Percentiles rank a stretch among this genome's conserved stretches.
Conservation (phyloP, 2,329 filamentous ascomycete species). For the Paecilomyces formosus region DNA sequence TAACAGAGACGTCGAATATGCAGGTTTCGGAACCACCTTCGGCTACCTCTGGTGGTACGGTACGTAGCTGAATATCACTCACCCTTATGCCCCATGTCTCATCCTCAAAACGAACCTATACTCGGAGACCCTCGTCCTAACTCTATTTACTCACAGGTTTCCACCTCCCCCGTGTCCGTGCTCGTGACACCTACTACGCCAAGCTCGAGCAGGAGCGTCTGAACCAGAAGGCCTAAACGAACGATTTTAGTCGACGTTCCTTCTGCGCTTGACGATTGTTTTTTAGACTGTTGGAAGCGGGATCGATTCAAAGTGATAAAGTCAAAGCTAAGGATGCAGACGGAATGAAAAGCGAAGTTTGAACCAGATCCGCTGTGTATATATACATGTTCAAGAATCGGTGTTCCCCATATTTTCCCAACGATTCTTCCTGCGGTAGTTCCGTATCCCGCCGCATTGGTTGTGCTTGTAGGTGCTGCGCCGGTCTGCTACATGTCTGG, state of each 20-base stretch:
- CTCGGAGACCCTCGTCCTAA: neutral
- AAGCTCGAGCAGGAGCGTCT: constrained; percentile 57
- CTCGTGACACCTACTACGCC: constrained; percentile 56
- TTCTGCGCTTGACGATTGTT: neutral
- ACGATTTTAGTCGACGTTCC: neutral
- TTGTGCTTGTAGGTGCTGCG: neutral
- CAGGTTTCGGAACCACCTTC: constrained; percentile 55
- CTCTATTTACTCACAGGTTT: constrained; percentile 40
- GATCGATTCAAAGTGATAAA: neutral
- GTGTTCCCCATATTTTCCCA: neutral
- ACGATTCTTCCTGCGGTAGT: neutral
- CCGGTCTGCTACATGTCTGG: neutral
- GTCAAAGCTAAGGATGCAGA: neutral
- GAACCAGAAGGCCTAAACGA: constrained; percentile 21
- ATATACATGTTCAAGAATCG: neutral
- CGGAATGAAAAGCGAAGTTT: constrained; percentile 1
- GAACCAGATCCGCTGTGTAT: neutral
- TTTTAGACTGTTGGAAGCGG: neutral
- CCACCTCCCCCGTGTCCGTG: constrained; percentile 57
- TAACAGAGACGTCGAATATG: neutral
- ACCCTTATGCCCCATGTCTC: neutral
- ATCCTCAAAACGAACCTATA: neutral
- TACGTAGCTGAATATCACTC: constrained; percentile 27
- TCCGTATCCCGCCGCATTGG: neutral
- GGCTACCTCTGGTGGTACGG: constrained; percentile 64